A percentile compares a stretch with the other conserved stretches of the same genome.
Conservation (phyloP, 2,329 filamentous ascomycete species). For the Rachicladosporium sp. region DNA sequence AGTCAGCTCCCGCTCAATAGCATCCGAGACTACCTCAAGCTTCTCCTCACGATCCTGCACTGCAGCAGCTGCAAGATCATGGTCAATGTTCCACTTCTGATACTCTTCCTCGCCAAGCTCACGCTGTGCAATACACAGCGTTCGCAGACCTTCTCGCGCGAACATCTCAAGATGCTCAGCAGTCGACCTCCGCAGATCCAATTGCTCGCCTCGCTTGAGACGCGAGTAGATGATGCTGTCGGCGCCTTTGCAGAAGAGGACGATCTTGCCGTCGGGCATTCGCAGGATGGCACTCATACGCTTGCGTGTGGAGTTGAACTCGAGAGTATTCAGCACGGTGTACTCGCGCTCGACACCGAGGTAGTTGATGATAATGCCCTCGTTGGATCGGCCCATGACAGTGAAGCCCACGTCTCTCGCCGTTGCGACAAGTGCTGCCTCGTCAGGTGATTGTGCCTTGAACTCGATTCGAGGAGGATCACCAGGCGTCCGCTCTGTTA, state of each 20-base stretch:
- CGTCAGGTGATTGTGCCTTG: slow-evolving; percentile 94
- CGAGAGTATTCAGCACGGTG: slow-evolving; percentile 81
- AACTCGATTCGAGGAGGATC: slow-evolving; percentile 85
- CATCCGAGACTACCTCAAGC: slow-evolving; percentile 75
- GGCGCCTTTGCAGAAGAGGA: slow-evolving; percentile 92
- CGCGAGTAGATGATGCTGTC: slow-evolving; percentile 96
- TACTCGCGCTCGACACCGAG: slow-evolving; percentile 78
- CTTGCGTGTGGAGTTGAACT: slow-evolving; percentile 95
- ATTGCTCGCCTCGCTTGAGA: slow-evolving; percentile 71
- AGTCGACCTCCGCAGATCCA: slow-evolving; percentile 67
- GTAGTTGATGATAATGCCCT: slow-evolving; percentile 75
- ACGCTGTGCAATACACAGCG: slow-evolving; percentile 81
- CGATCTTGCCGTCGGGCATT: slow-evolving; percentile 82
- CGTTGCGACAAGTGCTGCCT: slow-evolving; percentile 85
- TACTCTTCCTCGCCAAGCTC: slow-evolving; percentile 76
- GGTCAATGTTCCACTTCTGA: slow-evolving; percentile 67
- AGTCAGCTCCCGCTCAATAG: slow-evolving; percentile 79
- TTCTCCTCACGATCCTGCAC: slow-evolving; percentile 84
- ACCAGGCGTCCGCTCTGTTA: slow-evolving; percentile 80
- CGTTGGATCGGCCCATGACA: slow-evolving; percentile 65
- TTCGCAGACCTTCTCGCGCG: slow-evolving; percentile 85
- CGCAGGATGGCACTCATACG: slow-evolving; percentile 94
- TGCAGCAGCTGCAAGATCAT: slow-evolving; percentile 75
- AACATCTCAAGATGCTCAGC: slow-evolving; percentile 96
- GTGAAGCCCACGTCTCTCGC: slow-evolving; percentile 93